These are phyloP conservation scores for Chernovozyma aurita DNA, from an alignment of 1,139 yeast species.

Conservation along the genomic window DNA sequence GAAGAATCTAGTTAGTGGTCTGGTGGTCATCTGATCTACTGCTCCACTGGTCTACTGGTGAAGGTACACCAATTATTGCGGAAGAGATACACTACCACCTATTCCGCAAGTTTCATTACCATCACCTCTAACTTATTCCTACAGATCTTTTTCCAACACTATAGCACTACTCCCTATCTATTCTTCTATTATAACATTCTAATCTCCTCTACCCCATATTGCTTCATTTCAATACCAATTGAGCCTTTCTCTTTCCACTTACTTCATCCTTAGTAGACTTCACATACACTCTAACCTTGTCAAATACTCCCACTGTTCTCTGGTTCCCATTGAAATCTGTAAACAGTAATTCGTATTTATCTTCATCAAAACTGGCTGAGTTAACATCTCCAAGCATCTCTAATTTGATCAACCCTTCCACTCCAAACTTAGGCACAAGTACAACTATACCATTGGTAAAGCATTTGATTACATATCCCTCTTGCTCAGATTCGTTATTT, in stretches of 20 bases:
- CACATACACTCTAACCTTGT: slow-evolving; percentile 78
- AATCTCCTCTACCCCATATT: no score
- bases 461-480: slow-evolving; percentile 88
- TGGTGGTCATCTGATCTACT: no score
- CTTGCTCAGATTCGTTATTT: slow-evolving; percentile 66
- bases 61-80: no score
- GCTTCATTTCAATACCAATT: slow-evolving; percentile 54
- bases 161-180: no score
- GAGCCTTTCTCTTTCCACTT: slow-evolving; percentile 92
- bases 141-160: no score
- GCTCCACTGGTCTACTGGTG: no score
- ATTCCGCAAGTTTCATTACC: no score
- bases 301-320: slow-evolving; percentile 69
- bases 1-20: no score
- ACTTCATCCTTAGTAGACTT: slow-evolving; percentile 78
- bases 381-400: slow-evolving; percentile 68
- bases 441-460: slow-evolving; percentile 95
- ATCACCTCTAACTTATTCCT: no score
- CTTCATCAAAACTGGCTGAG: slow-evolving; percentile 71
- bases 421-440: slow-evolving; percentile 94
- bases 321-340: slow-evolving; percentile 36
- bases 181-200: no score
- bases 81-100: no score
- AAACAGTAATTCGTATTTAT: slow-evolving; percentile 65
- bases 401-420: slow-evolving; percentile 85